These are phyloP conservation scores for Pistacia integerrima DNA, from an alignment of 345 rosid genomes.

Conservation along the genomic window DNA sequence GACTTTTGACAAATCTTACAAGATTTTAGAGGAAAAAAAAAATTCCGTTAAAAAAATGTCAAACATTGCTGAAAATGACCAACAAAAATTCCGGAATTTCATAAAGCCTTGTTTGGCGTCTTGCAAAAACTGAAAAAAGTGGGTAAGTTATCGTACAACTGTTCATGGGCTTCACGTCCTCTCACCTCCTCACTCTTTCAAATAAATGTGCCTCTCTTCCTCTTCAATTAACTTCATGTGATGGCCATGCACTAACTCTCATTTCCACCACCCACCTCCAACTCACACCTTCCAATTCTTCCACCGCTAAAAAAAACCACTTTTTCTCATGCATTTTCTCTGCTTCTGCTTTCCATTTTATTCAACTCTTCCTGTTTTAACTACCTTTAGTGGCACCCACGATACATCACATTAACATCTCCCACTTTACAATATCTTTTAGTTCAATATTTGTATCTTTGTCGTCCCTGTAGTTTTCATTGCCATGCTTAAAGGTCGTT, in stretches of 20 bases:
- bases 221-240: conserved; percentile 37
- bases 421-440: not conserved
- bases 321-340: conserved; percentile 5
- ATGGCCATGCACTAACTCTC: conserved; percentile 35
- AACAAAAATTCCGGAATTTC: not conserved
- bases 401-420: conserved; percentile 20
- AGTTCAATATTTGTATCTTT: conserved; percentile 1
- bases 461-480: not conserved
- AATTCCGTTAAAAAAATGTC: too few species aligned
- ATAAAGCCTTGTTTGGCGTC: not conserved
- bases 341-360: not conserved
- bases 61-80: not conserved
- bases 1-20: too few species aligned
- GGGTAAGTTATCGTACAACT: conserved; percentile 12
- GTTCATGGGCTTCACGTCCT: conserved; percentile 73
- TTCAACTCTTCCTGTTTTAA: not conserved
- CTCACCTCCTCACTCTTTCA: conserved; percentile 11
- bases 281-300: conserved; percentile 12
- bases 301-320: conserved; percentile 25
- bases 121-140: too few species aligned
- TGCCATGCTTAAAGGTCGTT: not conserved
- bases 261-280: conserved; percentile 32
- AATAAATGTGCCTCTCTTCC: conserved; percentile 10
- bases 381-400: conserved; percentile 58
- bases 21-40: too few species aligned